phyloP scores from a whole-genome alignment of 2,329 filamentous ascomycete species.

The Aspergillus terreus region DNA sequence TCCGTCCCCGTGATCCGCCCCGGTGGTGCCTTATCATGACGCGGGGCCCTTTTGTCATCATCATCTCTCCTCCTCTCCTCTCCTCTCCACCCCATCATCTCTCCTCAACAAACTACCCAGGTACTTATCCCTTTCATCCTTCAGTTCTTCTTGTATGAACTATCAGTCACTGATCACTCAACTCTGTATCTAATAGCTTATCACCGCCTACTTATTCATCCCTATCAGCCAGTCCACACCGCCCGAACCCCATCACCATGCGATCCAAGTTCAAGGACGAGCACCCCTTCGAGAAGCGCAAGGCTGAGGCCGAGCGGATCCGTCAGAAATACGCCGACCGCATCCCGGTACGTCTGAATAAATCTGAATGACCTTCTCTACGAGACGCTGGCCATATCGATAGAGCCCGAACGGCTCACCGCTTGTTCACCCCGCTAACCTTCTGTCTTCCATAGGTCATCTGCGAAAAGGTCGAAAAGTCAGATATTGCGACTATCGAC shows the following conservation, averaged over 20 bases:
- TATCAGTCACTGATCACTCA: slow-evolving; percentile 1
- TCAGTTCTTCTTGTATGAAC: slow-evolving; percentile 13
- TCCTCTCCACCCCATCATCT: slow-evolving; percentile 24
- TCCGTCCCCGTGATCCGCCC: slow-evolving; percentile 20
- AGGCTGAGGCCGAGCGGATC: slow-evolving; percentile 99
- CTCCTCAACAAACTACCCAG: slow-evolving; percentile 13
- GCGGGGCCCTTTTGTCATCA: slow-evolving; percentile 24
- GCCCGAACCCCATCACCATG: slow-evolving; percentile 57
- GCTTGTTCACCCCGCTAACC: slow-evolving; percentile 28
- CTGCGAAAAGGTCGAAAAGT: slow-evolving; percentile 99
- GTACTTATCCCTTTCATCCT: slow-evolving; percentile 14
- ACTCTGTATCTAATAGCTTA: neutral
- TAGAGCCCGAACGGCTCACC: slow-evolving; percentile 20
- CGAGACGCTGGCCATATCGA: neutral
- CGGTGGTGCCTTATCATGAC: slow-evolving; percentile 22
- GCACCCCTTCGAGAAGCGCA: slow-evolving; percentile 99
- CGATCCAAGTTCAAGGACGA: slow-evolving; percentile 99
- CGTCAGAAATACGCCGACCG: slow-evolving; percentile 98
- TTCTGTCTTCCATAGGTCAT: slow-evolving; percentile 66
- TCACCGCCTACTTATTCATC: neutral
- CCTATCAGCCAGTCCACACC: neutral
- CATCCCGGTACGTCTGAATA: slow-evolving; percentile 71
- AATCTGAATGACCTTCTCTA: neutral
- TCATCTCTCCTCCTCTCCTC: slow-evolving; percentile 9
- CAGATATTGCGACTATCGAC: slow-evolving; percentile 98